Conservation (phyloP, 108 stramenopile genomes). For the Fragilariopsis cylindrus region DNA sequence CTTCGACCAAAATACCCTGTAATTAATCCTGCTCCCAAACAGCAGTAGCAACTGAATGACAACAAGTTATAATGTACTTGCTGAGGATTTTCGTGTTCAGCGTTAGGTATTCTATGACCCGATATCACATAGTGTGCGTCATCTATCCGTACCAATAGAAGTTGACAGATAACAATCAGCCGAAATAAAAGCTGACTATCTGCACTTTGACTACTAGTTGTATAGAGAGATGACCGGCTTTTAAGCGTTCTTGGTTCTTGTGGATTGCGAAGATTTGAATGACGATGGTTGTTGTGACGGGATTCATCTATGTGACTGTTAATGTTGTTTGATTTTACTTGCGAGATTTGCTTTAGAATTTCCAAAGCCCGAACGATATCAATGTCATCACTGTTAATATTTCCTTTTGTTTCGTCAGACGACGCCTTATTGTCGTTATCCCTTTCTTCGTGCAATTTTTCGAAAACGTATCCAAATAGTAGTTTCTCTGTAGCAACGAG, state of each 20-base stretch:
- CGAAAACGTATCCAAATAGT: conserved; percentile 46
- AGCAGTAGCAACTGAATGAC: neutral
- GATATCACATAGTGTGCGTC: conserved; percentile 61
- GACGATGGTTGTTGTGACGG: neutral
- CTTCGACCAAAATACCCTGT: neutral
- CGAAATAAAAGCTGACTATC: conserved; percentile 73
- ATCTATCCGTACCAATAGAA: conserved; percentile 71
- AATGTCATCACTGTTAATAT: conserved; percentile 23
- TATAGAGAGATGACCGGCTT: conserved; percentile 7
- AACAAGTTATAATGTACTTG: neutral
- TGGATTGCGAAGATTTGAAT: conserved; percentile 19
- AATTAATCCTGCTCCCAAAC: conserved; percentile 11
- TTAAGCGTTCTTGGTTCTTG: conserved; percentile 11
- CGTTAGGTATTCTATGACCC: conserved; percentile 1
- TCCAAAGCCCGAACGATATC: conserved; percentile 24
- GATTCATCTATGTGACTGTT: neutral
- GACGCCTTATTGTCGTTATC: conserved; percentile 37
- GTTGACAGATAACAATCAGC: conserved; percentile 68
- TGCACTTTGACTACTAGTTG: conserved; percentile 22
- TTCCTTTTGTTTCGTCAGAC: conserved; percentile 29
- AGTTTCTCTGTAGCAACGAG: conserved; percentile 45
- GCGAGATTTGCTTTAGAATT: conserved; percentile 16
- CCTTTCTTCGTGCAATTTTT: conserved; percentile 45
- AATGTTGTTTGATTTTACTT: conserved; percentile 16
- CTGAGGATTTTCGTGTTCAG: neutral